These are phyloP conservation scores for Phoma sp. DNA, from an alignment of 2,329 filamentous ascomycete genomes.

Conservation along the genomic window DNA sequence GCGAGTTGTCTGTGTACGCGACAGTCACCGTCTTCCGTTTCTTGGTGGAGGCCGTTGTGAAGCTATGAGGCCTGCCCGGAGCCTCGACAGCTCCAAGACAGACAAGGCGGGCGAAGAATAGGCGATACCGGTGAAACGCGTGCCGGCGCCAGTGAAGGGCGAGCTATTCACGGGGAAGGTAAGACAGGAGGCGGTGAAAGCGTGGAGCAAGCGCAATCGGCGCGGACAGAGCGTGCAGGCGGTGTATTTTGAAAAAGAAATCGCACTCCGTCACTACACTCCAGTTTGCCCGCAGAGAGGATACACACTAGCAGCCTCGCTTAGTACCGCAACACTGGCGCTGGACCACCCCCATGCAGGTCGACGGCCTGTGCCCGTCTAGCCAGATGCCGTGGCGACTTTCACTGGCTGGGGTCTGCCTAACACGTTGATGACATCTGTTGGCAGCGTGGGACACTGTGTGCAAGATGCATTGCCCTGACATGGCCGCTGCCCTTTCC, in stretches of 20 bases:
- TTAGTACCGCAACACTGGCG: constrained; percentile 15
- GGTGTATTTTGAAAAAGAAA: constrained; percentile 24
- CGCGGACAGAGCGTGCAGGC: constrained; percentile 30
- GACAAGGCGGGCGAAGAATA: constrained; percentile 21
- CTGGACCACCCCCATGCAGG: constrained; percentile 6
- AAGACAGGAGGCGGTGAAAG: constrained; percentile 16
- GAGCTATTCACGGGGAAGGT: constrained; percentile 9
- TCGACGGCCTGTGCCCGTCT: not conserved
- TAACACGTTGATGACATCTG: not conserved
- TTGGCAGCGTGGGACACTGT: not conserved
- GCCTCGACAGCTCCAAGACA: constrained; percentile 47
- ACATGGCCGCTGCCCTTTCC: not conserved
- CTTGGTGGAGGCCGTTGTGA: constrained; percentile 53
- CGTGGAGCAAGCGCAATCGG: constrained; percentile 30
- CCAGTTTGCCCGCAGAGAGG: constrained; percentile 13
- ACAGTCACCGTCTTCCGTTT: constrained; percentile 54
- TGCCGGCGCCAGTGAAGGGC: constrained; percentile 27
- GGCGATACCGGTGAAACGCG: constrained; percentile 5
- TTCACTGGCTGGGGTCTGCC: not conserved
- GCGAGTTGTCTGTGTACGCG: constrained; percentile 22
- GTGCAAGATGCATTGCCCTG: not conserved
- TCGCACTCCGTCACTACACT: constrained; percentile 15
- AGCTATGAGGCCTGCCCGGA: constrained; percentile 46
- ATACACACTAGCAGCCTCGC: constrained; percentile 12
- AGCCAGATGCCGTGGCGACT: not conserved